Evolutionary conservation across 805 yeast species (phyloP).

Genomic region (Phaffomyces antillensis): DNA sequence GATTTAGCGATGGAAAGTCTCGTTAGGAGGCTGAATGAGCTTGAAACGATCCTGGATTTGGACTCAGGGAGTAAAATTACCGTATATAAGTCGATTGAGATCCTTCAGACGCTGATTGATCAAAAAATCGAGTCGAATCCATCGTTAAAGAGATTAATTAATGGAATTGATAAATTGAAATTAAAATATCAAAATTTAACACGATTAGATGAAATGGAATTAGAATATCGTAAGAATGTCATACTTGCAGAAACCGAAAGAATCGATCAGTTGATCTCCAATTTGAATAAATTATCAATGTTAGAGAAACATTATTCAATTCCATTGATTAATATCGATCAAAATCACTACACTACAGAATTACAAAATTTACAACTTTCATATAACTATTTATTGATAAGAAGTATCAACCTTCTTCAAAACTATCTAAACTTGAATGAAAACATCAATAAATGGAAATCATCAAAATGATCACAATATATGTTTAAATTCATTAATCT

Average conservation of each 20-base stretch:
- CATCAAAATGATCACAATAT: background rate
- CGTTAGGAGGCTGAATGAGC: background rate
- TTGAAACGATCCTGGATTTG: background rate
- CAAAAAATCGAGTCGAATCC: background rate
- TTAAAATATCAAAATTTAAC: background rate
- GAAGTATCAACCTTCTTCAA: constrained; percentile 18
- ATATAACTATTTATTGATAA: constrained; percentile 17
- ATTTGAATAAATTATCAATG: constrained; percentile 1
- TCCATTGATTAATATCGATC: constrained; percentile 5
- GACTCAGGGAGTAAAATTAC: background rate
- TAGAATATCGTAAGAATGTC: no score
- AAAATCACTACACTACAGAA: background rate
- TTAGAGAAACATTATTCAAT: constrained; percentile 5
- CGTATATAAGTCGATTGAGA: background rate
- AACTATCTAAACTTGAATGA: constrained; percentile 18
- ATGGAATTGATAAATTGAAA: background rate
- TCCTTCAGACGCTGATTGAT: background rate
- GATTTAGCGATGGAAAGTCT: background rate
- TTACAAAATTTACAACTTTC: constrained; percentile 11
- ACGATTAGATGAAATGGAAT: no score
- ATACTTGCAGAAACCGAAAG: background rate
- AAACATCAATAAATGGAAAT: constrained; percentile 11
- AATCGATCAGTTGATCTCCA: background rate
- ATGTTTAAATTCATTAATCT: constrained; percentile 11
- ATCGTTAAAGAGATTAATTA: background rate